Conservation (phyloP, 106 monocot species). For the Allium sativum region DNA sequence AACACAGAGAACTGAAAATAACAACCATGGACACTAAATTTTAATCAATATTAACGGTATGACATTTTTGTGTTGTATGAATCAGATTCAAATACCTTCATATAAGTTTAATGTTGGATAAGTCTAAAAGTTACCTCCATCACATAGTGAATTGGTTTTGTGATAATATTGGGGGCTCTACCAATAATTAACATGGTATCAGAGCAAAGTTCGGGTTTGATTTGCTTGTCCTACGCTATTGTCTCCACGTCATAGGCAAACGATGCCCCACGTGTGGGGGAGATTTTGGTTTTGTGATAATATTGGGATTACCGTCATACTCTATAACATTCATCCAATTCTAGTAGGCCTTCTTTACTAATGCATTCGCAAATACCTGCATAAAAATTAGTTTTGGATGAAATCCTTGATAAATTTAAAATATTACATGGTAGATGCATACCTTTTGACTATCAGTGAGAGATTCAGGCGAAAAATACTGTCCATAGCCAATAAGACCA, state of each 20-base stretch:
- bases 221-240: no score
- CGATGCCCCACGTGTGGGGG: no score
- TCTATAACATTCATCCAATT: conserved; percentile 51
- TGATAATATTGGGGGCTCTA: no score
- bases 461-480: conserved; percentile 34
- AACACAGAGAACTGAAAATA: background rate
- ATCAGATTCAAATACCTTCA: background rate
- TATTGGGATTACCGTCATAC: conserved; percentile 67
- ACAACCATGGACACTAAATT: background rate
- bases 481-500: conserved; percentile 39
- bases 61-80: background rate
- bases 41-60: background rate
- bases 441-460: conserved; percentile 47
- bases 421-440: conserved; percentile 2
- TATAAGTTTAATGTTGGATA: background rate
- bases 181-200: no score
- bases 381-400: background rate
- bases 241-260: no score
- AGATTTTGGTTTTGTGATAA: no score
- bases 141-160: no score
- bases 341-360: conserved; percentile 51
- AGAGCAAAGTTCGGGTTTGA: conserved; percentile 12
- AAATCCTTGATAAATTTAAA: background rate
- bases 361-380: conserved; percentile 37
- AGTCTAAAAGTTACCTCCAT: conserved; percentile 4